A percentile compares a stretch with the other conserved stretches of the same genome.
These are phyloP conservation scores for Cladorrhinum samala DNA, from an alignment of 495 filamentous ascomycete species.

Conservation along the genomic window DNA sequence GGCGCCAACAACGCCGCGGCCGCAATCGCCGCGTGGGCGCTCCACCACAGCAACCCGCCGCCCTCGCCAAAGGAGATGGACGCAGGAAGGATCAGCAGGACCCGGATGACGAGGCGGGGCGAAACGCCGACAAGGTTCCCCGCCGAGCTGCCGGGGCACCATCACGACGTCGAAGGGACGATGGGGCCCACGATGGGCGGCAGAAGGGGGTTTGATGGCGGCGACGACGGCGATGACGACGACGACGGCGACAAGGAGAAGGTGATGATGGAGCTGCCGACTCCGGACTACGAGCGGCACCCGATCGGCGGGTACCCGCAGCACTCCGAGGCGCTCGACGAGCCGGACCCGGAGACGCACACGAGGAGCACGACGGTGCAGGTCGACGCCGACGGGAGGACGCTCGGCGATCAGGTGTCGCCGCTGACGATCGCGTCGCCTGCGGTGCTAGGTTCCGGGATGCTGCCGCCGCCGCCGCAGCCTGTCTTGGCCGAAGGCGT, in stretches of 20 bases:
- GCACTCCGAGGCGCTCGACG: not conserved
- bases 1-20: constrained; percentile 1
- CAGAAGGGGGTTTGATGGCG: too few species aligned
- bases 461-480: not conserved
- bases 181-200: too few species aligned
- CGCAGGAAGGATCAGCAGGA: not conserved
- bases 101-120: not conserved
- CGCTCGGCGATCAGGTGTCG: not conserved
- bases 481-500: not conserved
- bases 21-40: not conserved
- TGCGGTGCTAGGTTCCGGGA: not conserved
- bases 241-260: not conserved
- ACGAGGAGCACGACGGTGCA: not conserved
- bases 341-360: not conserved
- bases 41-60: not conserved
- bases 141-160: not conserved
- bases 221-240: too few species aligned
- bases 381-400: not conserved
- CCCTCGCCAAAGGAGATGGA: constrained; percentile 3
- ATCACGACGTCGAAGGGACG: not conserved
- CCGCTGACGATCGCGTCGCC: not conserved
- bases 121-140: not conserved
- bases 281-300: not conserved
- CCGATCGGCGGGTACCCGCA: not conserved
- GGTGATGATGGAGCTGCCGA: not conserved